A percentile compares a stretch with the other conserved stretches of the same genome.
Conservation (phyloP, 139 green algal genomes). For the Closterium sp. region DNA sequence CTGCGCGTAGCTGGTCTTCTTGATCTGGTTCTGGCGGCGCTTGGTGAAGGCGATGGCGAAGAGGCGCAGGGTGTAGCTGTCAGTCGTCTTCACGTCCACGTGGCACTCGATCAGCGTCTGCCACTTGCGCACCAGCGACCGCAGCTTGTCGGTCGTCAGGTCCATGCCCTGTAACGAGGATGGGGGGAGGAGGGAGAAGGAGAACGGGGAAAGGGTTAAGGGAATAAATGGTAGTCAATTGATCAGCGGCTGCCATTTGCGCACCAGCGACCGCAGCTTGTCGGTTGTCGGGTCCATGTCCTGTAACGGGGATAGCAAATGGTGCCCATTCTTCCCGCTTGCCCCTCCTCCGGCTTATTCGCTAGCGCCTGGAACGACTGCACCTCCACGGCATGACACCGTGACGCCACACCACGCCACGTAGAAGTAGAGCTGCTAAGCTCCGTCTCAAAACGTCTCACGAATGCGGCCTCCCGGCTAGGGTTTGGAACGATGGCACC, state of each 20-base stretch:
- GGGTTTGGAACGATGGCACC: neutral
- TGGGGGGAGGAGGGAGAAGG: neutral
- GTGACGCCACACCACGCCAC: too few species aligned
- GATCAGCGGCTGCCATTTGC: too few species aligned
- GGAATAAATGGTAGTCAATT: too few species aligned
- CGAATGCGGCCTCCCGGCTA: neutral
- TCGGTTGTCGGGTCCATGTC: slow-evolving; percentile 99
- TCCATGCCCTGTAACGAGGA: slow-evolving; percentile 80
- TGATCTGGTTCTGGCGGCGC: slow-evolving; percentile 87
- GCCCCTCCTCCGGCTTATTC: too few species aligned
- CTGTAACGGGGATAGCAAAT: too few species aligned
- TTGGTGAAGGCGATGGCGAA: slow-evolving; percentile 99
- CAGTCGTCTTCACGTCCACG: slow-evolving; percentile 98
- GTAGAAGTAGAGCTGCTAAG: too few species aligned
- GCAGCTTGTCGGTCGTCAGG: slow-evolving; percentile 99
- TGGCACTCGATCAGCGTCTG: slow-evolving; percentile 96
- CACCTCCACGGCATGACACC: too few species aligned
- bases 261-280: slow-evolving; percentile 94
- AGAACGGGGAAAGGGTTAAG: neutral
- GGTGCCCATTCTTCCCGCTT: too few species aligned
- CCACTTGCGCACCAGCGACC: slow-evolving; percentile 98
- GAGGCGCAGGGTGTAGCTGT: slow-evolving; percentile 94
- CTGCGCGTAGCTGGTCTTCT: slow-evolving; percentile 94
- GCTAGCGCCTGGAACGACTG: too few species aligned
- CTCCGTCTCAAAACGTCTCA: too few species aligned